Evolutionary conservation across 345 rosid species (phyloP).

Genomic region (Rhodamnia argentea): DNA sequence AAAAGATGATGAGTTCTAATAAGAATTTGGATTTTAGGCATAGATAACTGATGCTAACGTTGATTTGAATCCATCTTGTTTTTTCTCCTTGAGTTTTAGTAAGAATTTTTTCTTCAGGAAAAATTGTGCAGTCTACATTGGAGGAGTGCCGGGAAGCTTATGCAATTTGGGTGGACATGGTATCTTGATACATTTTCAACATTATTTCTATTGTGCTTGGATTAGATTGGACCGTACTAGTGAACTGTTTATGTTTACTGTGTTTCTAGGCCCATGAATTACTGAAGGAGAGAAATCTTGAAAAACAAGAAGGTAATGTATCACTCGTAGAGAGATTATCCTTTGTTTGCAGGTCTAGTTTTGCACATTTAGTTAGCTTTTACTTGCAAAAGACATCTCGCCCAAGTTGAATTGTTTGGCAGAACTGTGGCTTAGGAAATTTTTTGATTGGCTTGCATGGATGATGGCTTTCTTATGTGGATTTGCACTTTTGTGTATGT

Average conservation of each 20-base stretch:
- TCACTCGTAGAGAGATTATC: not conserved
- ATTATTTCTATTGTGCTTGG: not conserved
- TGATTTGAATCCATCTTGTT: not conserved
- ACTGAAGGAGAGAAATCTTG: slow-evolving; percentile 60
- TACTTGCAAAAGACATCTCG: not conserved
- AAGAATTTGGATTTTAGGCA: not conserved
- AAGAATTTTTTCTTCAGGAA: slow-evolving; percentile 27
- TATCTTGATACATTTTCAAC: not conserved
- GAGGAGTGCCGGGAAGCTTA: slow-evolving; percentile 85
- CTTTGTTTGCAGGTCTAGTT: not conserved
- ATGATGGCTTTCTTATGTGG: not conserved
- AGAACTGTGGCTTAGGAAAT: not conserved
- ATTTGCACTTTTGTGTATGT: not conserved
- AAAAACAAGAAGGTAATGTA: slow-evolving; percentile 39
- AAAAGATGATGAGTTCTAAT: not conserved
- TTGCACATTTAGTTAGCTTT: not conserved
- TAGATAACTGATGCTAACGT: not conserved
- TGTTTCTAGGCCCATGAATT: slow-evolving; percentile 61
- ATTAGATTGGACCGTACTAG: not conserved
- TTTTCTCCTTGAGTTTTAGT: not conserved
- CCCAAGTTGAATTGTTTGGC: not conserved
- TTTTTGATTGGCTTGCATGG: not conserved
- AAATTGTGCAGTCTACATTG: slow-evolving; percentile 82
- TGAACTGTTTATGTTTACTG: not conserved
- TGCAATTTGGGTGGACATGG: slow-evolving; percentile 69